Evolutionary conservation across 176 grass and related monocot species (phyloP), one percentile per base, ranked within the genome.

Genomic region (Carex kokanica): DNA sequence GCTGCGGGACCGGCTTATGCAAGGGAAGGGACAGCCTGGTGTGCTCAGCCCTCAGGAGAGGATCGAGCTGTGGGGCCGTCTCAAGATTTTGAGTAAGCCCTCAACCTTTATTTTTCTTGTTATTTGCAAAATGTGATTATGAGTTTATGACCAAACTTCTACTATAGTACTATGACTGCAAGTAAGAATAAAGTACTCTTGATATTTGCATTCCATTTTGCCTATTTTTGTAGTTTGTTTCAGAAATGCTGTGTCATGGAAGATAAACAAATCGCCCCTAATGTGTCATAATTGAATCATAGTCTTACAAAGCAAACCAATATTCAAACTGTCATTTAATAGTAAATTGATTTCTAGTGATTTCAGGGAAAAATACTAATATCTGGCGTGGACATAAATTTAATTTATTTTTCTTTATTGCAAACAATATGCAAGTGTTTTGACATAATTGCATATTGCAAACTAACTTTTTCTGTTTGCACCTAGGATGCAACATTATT

Each of bases 51-150:
- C 86, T 47, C 74, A 92, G 31, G 96, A 95, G 81, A 95, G 94
- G 64, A 78, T 85, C 0, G 89, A 99, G n/a, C 88, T 91, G 14
- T 99, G 96, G 96, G 93, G 93, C 63, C 91, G 75, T 83, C 92
- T 99, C 60, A 99, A 95, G 73, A 78, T 99, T 58, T 78, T 90
- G 70, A 99, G 96, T 99, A 92, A 81, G 91, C 2, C 29, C 57
- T 45, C 23, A 23, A 16, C 24, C 36, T 20, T 79, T 38, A 8
- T 74, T 79, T 41, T 69, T 86, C 17, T 79, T 86, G 23, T 82
- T 24, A 17, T 54, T 82, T 31, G 71, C 24, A 51, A 55, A 56
- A 32, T 54, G 32, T 21, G 8, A 56, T 55, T 31, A 78, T 21
- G 8, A 38, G 36, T 38, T 38, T 38, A 38, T 38, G 15, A 14